Base-by-base conservation (phyloP, 345 rosid species). In the Rhodomyrtus tomentosa region DNA sequence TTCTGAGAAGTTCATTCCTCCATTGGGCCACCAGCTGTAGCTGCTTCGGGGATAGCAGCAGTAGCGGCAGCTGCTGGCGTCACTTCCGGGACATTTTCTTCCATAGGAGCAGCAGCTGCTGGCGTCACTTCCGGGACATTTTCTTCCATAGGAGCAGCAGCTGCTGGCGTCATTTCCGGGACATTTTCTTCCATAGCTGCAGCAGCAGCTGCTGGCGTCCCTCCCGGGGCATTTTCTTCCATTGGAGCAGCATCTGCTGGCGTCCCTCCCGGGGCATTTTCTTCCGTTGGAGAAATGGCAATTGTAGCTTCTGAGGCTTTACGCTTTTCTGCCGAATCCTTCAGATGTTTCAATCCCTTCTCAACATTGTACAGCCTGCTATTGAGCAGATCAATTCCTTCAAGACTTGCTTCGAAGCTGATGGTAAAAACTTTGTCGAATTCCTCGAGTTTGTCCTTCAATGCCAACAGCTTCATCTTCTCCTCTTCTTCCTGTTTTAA, bases 401-500 rank as follows among this genome's bases (percentile, higher is more conserved):
- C 86, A 24, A 87, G 86, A 83, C 85, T 84, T 10, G 52, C 88
- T 84, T 92, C 85, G 68, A 93, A 89, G 87, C 81, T 88, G 11
- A 14, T 53, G 58, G 83, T 52, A 88, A 91, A 95, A 21, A 21
- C 84, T 11, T 36, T 86, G 90, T 88, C 95, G 84, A 94, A 90
- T 55, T 92, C 98, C 86, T 89, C 89, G 50, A 95, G 55, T 84
- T 89, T 90, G 79, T 87, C 89, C 88, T 93, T 92, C 40, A 87
- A 81, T 56, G 85, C 52, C 83, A 50, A 40, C 14, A 86, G 86
- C 52, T 82, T 85, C 81, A 86, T 83, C 91, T 90, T 93, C 72
- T 92, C 93, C 88, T 95, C 99, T 88, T 87, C 95, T 91, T 93
- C 96, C 89, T 87, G 91, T 90, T 90, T 93, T 88, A 90, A 32